Percentiles rank a stretch among this genome's conserved stretches.
Conservation (phyloP, 345 rosid genomes). For the Erysimum cheiranthoides region DNA sequence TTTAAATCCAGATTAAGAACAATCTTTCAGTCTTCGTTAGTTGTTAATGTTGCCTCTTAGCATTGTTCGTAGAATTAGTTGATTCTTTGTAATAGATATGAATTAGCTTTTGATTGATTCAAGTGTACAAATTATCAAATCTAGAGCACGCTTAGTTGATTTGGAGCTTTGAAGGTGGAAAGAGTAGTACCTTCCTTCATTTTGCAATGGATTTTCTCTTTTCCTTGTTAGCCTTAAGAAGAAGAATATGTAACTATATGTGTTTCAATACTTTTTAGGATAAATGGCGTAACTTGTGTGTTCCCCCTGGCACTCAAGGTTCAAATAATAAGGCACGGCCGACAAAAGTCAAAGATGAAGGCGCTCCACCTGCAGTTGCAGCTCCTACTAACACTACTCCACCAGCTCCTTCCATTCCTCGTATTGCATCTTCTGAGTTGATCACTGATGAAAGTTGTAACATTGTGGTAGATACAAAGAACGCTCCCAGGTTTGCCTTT, state of each 20-base stretch:
- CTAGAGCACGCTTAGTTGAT: conserved; percentile 1
- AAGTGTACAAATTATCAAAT: neutral
- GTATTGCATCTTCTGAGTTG: conserved; percentile 39
- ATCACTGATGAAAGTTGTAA: conserved; percentile 23
- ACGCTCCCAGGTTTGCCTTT: conserved; percentile 40
- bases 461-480: conserved; percentile 39
- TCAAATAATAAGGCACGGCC: conserved; percentile 63
- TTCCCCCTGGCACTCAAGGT: conserved; percentile 51
- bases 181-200: neutral
- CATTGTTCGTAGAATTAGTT: neutral
- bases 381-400: conserved; percentile 18
- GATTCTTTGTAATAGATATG: neutral
- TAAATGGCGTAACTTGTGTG: conserved; percentile 92
- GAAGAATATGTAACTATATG: neutral
- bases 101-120: conserved; percentile 12
- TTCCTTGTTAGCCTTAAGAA: conserved; percentile 1
- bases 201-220: conserved; percentile 4
- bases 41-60: neutral
- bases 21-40: neutral
- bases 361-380: conserved; percentile 18
- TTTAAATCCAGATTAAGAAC: conserved; percentile 1
- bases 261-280: conserved; percentile 55
- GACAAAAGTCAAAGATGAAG: conserved; percentile 53
- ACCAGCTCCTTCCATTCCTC: conserved; percentile 14
- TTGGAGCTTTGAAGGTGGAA: conserved; percentile 18